Conservation (phyloP, 225 moss, liverwort and hornwort genomes). For the Pleurozium schreberi region DNA sequence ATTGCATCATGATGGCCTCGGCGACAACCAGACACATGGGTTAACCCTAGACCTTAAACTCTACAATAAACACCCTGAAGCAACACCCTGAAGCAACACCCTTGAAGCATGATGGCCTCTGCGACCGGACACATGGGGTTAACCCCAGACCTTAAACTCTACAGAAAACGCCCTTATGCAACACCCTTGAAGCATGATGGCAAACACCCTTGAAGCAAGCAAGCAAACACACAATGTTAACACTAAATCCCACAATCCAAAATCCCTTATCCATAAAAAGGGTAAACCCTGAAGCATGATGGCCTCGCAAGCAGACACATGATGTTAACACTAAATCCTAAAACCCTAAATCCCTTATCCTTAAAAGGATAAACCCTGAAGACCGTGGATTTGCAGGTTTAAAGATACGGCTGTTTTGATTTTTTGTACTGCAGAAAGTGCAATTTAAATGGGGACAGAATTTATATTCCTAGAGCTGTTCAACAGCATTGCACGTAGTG, state of each 20-base stretch:
- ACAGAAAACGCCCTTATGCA: no score
- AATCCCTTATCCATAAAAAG: no score
- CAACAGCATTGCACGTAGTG: background rate
- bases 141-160: no score
- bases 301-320: background rate
- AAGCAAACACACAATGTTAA: no score
- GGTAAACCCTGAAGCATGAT: slow-evolving; percentile 12
- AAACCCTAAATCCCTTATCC: background rate
- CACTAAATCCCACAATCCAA: no score
- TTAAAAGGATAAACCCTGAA: background rate
- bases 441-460: background rate
- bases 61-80: no score
- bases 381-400: background rate
- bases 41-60: background rate
- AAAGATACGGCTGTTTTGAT: background rate
- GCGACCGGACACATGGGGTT: background rate
- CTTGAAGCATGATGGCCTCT: no score
- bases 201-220: no score
- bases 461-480: background rate
- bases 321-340: no score
- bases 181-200: no score
- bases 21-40: background rate
- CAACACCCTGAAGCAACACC: no score
- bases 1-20: background rate
- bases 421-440: background rate